Base-by-base conservation (phyloP, 768 basidiomycete species). In the Collybia sp. region DNA sequence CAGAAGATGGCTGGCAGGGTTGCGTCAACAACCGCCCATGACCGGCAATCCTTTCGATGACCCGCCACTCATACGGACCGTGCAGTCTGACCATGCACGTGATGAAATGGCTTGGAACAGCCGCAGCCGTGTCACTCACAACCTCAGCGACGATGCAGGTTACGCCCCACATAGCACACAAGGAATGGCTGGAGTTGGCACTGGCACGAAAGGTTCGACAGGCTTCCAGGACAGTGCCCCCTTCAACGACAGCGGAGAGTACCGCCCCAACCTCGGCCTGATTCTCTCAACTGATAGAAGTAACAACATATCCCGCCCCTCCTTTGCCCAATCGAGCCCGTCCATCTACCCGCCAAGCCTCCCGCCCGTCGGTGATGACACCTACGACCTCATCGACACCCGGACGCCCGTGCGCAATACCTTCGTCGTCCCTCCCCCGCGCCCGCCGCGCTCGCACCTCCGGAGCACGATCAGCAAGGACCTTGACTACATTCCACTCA, bases 281-380 rank as follows among this genome's bases (percentile, higher is more conserved):
- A 35, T 34, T 32, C 16, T 51, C 16, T 33, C 19, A 45, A 46
- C 12, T 12, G 44, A 51, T 47, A 54, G 46, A 34, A 41, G 48
- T 31, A 43, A 35, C 34, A 41, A 34, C 13, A 47, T 51, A 11
- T 53, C 52, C 1, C 50, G 58, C 41, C 59, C 57, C 3, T 73
- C 70, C 3, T 54, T 60, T 19, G 59, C 70, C 35, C 70, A 66
- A 39, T 76, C 75, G 15, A 74, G 70, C 39, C 76, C 77, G 40
- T 77, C 79, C 0, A 68, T 77, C 20, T 76, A 78, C 51, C 72
- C 77, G 8, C 60, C 70, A 1, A 71, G 66, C 46, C 55, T 79
- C 12, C 70, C 71, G 18, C 61, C 62, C 12, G 52, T 45, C 32
- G 63, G 64, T n/a, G 67, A 69, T 37, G 60, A 64, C 16, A 58